Evolutionary conservation across 78 protist species (phyloP).

Genomic region (Thecamonas trahens): DNA sequence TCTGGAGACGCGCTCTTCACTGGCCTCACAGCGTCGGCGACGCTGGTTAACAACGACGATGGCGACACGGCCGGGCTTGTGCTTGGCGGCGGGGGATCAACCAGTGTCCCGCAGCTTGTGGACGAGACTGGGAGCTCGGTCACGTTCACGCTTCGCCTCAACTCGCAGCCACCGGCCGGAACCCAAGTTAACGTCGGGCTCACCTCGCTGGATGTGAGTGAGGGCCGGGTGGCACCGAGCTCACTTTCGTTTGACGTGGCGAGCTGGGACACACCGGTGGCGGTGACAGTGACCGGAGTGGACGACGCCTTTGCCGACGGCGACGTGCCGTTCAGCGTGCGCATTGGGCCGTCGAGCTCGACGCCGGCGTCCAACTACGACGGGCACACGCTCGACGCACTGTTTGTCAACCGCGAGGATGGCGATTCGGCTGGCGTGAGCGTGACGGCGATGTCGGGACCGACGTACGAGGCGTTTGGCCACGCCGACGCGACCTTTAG

Average conservation of each 20-base stretch:
- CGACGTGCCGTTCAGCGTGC: background rate
- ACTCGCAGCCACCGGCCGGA: background rate
- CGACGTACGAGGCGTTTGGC: background rate
- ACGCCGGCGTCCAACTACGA: background rate
- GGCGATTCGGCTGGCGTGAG: background rate
- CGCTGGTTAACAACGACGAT: background rate
- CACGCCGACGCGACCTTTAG: background rate
- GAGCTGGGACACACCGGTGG: background rate
- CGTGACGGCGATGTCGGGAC: background rate
- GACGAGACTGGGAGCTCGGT: background rate
- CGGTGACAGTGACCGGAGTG: constrained; percentile 8
- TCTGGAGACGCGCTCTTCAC: background rate
- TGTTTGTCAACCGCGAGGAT: background rate
- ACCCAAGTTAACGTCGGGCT: background rate
- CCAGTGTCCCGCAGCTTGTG: too few species aligned
- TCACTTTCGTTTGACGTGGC: background rate
- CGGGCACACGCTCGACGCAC: background rate
- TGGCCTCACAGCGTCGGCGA: background rate
- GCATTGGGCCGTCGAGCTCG: background rate
- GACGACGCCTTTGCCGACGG: constrained; percentile 6
- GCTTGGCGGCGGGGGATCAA: too few species aligned
- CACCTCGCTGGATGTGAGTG: background rate
- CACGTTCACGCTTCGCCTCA: background rate
- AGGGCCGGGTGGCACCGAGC: background rate
- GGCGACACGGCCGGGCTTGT: constrained; percentile 1